Percentiles rank a stretch among this genome's conserved stretches.
Conservation (phyloP, 1,284 basidiomycete species). For the Naganishia albida region DNA sequence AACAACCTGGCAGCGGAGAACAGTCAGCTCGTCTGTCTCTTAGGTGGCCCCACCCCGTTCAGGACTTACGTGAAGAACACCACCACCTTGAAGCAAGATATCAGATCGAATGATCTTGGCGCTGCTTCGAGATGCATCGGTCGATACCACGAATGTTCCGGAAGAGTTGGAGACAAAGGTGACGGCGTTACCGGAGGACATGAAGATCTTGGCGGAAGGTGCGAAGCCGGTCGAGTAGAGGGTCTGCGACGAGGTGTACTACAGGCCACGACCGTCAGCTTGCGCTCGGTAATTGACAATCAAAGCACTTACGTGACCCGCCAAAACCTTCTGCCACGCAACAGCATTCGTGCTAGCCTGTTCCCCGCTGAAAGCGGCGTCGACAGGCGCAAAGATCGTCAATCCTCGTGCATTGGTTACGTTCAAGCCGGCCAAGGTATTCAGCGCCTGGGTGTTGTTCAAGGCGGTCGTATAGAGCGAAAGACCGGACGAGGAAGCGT, state of each 20-base stretch:
- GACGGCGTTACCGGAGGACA: conserved; percentile 40
- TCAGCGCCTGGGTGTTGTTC: conserved; percentile 34
- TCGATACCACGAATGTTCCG: conserved; percentile 37
- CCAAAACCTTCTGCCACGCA: conserved; percentile 35
- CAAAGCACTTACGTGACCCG: conserved; percentile 42
- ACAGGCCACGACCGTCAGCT: neutral
- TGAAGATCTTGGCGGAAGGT: conserved; percentile 36
- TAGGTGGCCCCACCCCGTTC: too few relatives aligned
- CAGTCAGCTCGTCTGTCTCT: neutral
- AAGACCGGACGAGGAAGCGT: conserved; percentile 22
- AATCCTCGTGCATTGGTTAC: conserved; percentile 38
- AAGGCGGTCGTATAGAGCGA: conserved; percentile 41
- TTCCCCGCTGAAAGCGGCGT: conserved; percentile 40
- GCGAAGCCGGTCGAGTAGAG: conserved; percentile 42
- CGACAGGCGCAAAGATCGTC: conserved; percentile 49
- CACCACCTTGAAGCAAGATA: conserved; percentile 44
- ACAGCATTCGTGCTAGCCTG: conserved; percentile 25
- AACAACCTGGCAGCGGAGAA: conserved; percentile 4
- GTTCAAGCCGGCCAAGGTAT: conserved; percentile 30
- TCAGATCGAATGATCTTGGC: conserved; percentile 43
- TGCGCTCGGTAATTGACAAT: neutral
- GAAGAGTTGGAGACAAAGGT: conserved; percentile 37
- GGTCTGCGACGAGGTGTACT: conserved; percentile 45
- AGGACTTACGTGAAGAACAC: conserved; percentile 47
- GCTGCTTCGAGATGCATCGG: conserved; percentile 35